phyloP scores from a whole-genome alignment of 2,329 filamentous ascomycete species.

The Cordyceps militaris region DNA sequence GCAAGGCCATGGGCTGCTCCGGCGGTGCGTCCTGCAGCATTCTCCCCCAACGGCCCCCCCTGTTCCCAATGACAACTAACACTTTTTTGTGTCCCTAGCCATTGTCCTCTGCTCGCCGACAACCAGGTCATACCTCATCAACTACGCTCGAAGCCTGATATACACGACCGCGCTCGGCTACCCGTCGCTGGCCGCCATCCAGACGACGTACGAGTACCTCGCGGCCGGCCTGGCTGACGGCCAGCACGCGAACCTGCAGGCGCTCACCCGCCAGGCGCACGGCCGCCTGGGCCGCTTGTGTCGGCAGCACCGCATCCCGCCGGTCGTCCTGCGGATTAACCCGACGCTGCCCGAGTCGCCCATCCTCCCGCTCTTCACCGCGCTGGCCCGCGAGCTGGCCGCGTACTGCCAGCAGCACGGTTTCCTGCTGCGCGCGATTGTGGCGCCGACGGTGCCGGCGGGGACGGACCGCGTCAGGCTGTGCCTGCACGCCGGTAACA shows the following conservation, averaged over 20 bases:
- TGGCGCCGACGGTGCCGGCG: slow-evolving; percentile 59
- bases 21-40: slow-evolving; percentile 63
- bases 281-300: slow-evolving; percentile 35
- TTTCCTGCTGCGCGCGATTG: slow-evolving; percentile 57
- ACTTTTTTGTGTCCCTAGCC: slow-evolving; percentile 17
- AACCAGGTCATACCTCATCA: slow-evolving; percentile 60
- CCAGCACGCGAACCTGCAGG: slow-evolving; percentile 26
- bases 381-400: slow-evolving; percentile 51
- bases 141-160: slow-evolving; percentile 68
- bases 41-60: neutral
- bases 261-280: slow-evolving; percentile 33
- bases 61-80: neutral
- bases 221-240: slow-evolving; percentile 38
- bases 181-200: slow-evolving; percentile 52
- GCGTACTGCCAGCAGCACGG: slow-evolving; percentile 51
- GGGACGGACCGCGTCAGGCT: slow-evolving; percentile 59
- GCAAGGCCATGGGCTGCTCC: slow-evolving; percentile 60
- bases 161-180: slow-evolving; percentile 66
- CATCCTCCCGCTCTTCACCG: slow-evolving; percentile 57
- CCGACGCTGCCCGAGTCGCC: slow-evolving; percentile 43
- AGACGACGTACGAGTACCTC: slow-evolving; percentile 52
- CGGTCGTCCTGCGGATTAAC: slow-evolving; percentile 29
- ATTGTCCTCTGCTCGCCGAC: slow-evolving; percentile 56
- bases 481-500: slow-evolving; percentile 63
- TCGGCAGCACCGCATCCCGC: slow-evolving; percentile 11